Conservation (phyloP, 257 asterid species). For the Solanum boliviense region DNA sequence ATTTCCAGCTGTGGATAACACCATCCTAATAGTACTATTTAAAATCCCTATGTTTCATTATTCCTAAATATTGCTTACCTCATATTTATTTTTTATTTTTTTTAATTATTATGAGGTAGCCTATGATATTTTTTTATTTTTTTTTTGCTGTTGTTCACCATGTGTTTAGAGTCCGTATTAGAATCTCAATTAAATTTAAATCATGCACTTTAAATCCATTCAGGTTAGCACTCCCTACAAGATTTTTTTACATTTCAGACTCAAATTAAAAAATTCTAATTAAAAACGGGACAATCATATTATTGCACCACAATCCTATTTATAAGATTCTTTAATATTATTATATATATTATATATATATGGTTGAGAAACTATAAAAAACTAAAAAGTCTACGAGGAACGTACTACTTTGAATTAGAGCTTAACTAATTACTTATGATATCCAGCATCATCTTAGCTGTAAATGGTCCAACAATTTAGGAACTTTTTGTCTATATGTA, state of each 20-base stretch:
- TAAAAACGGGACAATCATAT: accelerated
- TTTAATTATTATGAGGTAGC: not conserved
- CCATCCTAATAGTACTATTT: not conserved
- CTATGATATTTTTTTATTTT: not conserved
- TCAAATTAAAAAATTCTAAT: too few relatives aligned
- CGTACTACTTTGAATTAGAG: not conserved
- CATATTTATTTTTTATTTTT: not conserved
- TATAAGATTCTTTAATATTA: too few relatives aligned
- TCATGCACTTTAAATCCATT: too few relatives aligned
- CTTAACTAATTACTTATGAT: not conserved
- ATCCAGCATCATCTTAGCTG: not conserved
- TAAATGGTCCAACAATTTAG: not conserved
- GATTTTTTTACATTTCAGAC: too few relatives aligned
- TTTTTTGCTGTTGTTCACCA: too few relatives aligned
- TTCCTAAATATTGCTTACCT: not conserved
- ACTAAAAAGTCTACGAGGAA: not conserved
- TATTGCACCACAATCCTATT: accelerated
- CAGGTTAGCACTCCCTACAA: too few relatives aligned
- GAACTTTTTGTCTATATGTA: not conserved
- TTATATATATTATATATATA: too few relatives aligned
- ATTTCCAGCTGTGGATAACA: not conserved
- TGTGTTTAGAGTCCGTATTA: too few relatives aligned
- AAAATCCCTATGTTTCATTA: not conserved
- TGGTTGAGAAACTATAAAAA: too few relatives aligned
- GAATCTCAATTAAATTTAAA: too few relatives aligned